A percentile compares a stretch with the other conserved stretches of the same genome.
These are phyloP conservation scores for Trichopus zeylanicus DNA, from an alignment of 116 monocot species.

Conservation along the genomic window DNA sequence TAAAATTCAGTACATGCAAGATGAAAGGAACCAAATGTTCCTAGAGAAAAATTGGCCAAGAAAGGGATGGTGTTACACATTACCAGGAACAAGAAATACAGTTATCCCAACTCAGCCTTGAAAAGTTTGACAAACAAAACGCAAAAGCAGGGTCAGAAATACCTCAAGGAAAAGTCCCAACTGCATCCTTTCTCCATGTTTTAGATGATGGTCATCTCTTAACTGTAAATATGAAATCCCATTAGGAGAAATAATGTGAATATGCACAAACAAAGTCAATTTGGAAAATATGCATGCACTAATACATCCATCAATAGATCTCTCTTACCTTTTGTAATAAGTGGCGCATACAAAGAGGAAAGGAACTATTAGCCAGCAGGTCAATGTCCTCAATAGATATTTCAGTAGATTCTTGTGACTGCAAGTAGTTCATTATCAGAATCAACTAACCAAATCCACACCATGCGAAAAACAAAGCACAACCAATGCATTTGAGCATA, in stretches of 20 bases:
- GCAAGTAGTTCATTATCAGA: slow-evolving; percentile 13
- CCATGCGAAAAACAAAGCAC: neutral
- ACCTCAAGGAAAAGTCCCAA: slow-evolving; percentile 96
- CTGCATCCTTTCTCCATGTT: slow-evolving; percentile 98
- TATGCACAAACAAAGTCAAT: neutral
- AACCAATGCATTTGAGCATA: slow-evolving; percentile 48
- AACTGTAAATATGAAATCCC: slow-evolving; percentile 34
- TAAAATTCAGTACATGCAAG: neutral
- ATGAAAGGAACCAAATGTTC: neutral
- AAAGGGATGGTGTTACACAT: neutral
- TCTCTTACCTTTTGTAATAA: slow-evolving; percentile 76
- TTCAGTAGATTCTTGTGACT: slow-evolving; percentile 62
- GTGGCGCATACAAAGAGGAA: slow-evolving; percentile 97
- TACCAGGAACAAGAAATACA: too few species aligned
- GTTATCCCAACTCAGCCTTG: too few species aligned
- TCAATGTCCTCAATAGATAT: slow-evolving; percentile 87
- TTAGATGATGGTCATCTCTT: slow-evolving; percentile 87
- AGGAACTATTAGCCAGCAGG: slow-evolving; percentile 64
- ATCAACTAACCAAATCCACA: neutral
- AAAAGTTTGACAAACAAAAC: too few species aligned
- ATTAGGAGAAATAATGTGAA: neutral
- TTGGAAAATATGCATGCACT: neutral
- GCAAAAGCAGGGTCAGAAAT: too few species aligned
- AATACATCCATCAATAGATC: neutral
- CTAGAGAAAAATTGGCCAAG: neutral